Conservation (phyloP, 768 basidiomycete species). For the Suillus paluster region DNA sequence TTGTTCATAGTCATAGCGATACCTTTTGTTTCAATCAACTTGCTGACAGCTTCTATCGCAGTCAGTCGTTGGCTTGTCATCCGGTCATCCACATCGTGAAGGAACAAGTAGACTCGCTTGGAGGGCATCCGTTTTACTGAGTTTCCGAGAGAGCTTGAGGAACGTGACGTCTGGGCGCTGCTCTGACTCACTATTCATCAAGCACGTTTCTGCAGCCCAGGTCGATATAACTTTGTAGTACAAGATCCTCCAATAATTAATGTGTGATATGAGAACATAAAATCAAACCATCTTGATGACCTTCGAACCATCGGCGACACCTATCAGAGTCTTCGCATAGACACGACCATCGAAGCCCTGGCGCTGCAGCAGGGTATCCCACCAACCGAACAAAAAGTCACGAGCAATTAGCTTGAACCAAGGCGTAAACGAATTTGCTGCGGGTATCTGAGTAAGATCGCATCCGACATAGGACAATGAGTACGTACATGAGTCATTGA, state of each 20-base stretch:
- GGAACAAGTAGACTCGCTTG: too few relatives aligned
- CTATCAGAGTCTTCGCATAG: constrained; percentile 51
- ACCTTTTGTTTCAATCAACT: too few relatives aligned
- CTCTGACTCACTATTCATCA: too few relatives aligned
- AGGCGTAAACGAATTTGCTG: constrained; percentile 91
- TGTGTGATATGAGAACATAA: background rate
- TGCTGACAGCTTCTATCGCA: too few relatives aligned
- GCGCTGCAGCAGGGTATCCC: constrained; percentile 84
- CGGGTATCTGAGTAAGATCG: background rate
- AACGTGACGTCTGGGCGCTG: too few relatives aligned
- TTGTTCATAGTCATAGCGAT: too few relatives aligned
- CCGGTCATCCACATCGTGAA: too few relatives aligned
- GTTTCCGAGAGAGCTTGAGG: too few relatives aligned
- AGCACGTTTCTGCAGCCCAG: too few relatives aligned
- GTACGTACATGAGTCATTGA: constrained; percentile 70
- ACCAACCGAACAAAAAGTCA: constrained; percentile 98
- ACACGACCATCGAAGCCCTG: constrained; percentile 60
- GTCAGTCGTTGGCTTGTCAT: too few relatives aligned
- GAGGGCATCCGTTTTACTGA: too few relatives aligned
- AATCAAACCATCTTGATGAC: constrained; percentile 67
- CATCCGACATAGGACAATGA: constrained; percentile 8
- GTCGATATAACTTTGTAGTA: too few relatives aligned
- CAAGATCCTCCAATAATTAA: background rate
- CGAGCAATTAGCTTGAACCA: constrained; percentile 99
- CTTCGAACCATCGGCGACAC: constrained; percentile 70